Conservation (phyloP, 2,329 filamentous ascomycete genomes). For the Tolypocladium endophyticum region DNA sequence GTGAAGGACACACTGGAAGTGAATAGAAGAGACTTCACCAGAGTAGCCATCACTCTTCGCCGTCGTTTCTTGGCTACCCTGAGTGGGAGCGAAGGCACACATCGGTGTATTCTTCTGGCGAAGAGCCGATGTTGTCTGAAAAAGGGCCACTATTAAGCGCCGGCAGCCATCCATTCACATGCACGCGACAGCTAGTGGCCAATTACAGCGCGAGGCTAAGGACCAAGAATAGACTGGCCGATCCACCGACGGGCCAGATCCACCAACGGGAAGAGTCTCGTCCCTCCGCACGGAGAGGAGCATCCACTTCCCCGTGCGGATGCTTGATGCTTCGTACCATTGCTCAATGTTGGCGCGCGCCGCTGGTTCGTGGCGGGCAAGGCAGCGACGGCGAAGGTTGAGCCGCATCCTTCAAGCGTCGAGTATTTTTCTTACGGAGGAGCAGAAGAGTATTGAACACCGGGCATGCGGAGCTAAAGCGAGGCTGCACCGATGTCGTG, state of each 20-base stretch:
- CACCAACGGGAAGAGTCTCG: not conserved
- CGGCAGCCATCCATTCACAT: not conserved
- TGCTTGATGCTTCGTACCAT: not conserved
- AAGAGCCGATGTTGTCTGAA: not conserved
- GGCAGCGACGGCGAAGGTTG: not conserved
- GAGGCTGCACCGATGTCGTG: not conserved
- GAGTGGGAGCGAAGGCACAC: not conserved
- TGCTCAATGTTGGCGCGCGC: not conserved
- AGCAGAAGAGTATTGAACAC: not conserved
- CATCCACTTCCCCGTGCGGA: not conserved
- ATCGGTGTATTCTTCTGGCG: not conserved
- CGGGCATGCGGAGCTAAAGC: not conserved
- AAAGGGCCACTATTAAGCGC: constrained; percentile 5
- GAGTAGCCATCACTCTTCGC: not conserved
- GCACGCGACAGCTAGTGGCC: not conserved
- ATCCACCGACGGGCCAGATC: not conserved
- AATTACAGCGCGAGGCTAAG: not conserved
- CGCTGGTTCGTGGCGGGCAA: not conserved
- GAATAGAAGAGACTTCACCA: not conserved
- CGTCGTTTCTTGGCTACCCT: too few relatives aligned
- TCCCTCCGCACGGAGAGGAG: not conserved
- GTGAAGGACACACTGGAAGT: not conserved
- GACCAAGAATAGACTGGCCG: not conserved
- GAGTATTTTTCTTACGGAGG: not conserved
- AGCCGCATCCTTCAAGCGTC: not conserved